Evolutionary conservation across 2,329 filamentous ascomycete genomes (phyloP), one percentile per base, ranked within the genome.

Genomic region (Mollisiaceae sp.): DNA sequence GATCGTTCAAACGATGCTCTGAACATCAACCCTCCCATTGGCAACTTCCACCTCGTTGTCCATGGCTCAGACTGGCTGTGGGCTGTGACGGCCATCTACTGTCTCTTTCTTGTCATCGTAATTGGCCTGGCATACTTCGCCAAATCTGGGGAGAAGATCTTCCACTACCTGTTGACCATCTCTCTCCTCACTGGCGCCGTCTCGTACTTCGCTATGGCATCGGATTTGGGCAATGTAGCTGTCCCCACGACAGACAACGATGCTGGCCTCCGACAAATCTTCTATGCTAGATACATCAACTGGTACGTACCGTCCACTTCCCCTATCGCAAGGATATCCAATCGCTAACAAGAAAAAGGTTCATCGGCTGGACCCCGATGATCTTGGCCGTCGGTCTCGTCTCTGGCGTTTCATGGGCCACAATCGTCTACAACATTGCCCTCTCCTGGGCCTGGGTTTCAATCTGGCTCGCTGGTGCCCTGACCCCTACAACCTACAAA

Each of bases 141-240:
- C 43, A 76, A 78, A 12, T 79, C 87, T 59, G 85, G 87, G 35
- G 75, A 72, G 62, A 67, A 62, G 43, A 68, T 88, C 60, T 89
- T 89, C 78, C 85, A 89, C 77, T 89, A 89, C 79, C 84, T 89
- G 71, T 87, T 85, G 6, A 84, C 85, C 2, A 77, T 79, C 24
- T 83, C 88, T 60, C 84, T 85, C 52, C 82, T 86, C 66, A 82
- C 87, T 14, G 85, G 86, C 1, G 79, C 82, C 39, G 85, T 90
- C 67, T 81, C 87, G n/a, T 90, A 90, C 78, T 91, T 86, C 78
- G 79, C 84, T 67, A 87, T 89, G 85, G 88, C 82, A 24, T 85
- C 86, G n/a, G 86, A 88, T 72, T 79, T 91, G 1, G 88, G 88
- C 50, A 86, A 83, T 75, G 82, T 83, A 1, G 83, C 86, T 0